phyloP scores from a whole-genome alignment of 768 basidiomycete genomes.

The Termitomyces sp. region DNA sequence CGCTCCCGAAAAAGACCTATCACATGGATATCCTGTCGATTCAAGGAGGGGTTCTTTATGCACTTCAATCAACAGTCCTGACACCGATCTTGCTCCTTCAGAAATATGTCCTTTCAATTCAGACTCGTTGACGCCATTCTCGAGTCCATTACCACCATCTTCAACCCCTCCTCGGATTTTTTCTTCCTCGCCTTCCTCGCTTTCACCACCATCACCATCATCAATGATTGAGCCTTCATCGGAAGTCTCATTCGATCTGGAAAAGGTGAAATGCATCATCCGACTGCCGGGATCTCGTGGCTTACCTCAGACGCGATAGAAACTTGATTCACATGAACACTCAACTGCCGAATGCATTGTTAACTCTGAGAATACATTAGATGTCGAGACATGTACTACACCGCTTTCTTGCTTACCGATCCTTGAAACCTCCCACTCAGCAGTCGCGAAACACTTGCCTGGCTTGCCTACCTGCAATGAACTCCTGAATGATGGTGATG shows the following conservation, averaged over 20 bases:
- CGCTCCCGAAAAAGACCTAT: neutral
- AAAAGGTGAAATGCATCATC: slow-evolving; percentile 1
- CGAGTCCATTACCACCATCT: slow-evolving; percentile 30
- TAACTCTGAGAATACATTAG: neutral
- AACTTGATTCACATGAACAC: neutral
- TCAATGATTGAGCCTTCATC: neutral
- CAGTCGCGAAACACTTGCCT: neutral
- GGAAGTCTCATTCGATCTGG: neutral
- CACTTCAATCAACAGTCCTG: neutral
- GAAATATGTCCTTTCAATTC: neutral
- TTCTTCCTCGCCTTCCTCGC: slow-evolving; percentile 43
- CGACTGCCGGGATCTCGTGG: neutral
- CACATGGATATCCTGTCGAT: neutral
- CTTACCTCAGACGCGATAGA: neutral
- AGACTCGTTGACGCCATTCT: neutral
- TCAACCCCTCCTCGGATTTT: slow-evolving; percentile 46
- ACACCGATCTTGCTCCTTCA: neutral
- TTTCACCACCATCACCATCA: slow-evolving; percentile 29
- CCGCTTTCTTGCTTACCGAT: neutral
- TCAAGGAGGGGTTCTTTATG: neutral
- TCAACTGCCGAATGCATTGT: neutral
- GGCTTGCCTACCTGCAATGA: neutral
- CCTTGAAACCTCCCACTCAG: neutral
- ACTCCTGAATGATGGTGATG: neutral
- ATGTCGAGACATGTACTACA: neutral